Evolutionary conservation across 2,329 filamentous ascomycete genomes (phyloP).

Genomic region (Fusarium brevicatenulatum): DNA sequence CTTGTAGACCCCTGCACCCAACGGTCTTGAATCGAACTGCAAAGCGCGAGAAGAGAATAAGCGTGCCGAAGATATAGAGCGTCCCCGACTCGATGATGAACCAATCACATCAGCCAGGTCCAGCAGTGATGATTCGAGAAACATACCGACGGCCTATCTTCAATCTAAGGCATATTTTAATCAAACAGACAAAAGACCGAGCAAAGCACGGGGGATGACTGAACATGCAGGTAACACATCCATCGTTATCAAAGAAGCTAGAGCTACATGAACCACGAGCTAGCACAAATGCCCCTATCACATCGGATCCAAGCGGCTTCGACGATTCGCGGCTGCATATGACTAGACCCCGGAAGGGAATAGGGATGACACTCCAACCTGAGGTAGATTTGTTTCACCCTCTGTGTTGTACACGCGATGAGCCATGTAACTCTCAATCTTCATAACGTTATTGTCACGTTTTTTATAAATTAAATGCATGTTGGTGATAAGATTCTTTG

Average conservation of each 20-base stretch:
- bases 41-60: constrained; percentile 48
- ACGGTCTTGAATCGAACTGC: constrained; percentile 51
- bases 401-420: accelerated
- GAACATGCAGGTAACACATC: too few relatives aligned
- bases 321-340: not conserved
- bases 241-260: not conserved
- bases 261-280: not conserved
- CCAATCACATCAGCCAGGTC: not conserved
- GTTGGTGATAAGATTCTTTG: too few relatives aligned
- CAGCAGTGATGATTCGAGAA: accelerated
- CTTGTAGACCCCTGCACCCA: constrained; percentile 49
- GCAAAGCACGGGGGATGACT: not conserved
- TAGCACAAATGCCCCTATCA: not conserved
- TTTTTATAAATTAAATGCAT: accelerated
- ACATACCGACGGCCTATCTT: not conserved
- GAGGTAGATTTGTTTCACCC: not conserved
- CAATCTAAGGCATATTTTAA: not conserved
- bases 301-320: not conserved
- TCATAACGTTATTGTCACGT: accelerated
- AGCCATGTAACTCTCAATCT: accelerated
- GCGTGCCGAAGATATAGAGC: constrained; percentile 47
- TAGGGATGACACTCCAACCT: not conserved
- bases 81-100: constrained; percentile 48
- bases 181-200: not conserved
- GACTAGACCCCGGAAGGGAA: not conserved